phyloP scores from a whole-genome alignment of 1,284 basidiomycete species.

The Fomitopsis palustris region DNA sequence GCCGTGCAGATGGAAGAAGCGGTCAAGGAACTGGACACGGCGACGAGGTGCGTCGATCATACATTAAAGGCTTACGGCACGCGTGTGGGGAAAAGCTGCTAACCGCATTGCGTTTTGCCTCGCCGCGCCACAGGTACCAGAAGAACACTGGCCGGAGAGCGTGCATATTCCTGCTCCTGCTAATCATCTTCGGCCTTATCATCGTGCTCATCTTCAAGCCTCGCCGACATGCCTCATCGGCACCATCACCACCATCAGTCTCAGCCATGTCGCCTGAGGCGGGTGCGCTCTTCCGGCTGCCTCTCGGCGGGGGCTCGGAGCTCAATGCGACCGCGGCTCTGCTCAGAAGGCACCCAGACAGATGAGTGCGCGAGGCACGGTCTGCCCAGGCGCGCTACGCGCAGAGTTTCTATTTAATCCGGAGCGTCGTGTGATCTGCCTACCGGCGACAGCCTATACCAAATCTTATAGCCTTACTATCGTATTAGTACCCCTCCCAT shows the following conservation, averaged over 20 bases:
- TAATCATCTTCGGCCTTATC: constrained; percentile 86
- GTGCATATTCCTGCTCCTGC: constrained; percentile 88
- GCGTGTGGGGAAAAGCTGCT: not conserved
- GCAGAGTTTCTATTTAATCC: not conserved
- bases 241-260: constrained; percentile 12
- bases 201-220: constrained; percentile 83
- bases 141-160: constrained; percentile 87
- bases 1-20: constrained; percentile 80
- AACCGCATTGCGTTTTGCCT: not conserved
- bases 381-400: not conserved
- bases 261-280: not conserved
- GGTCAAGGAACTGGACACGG: constrained; percentile 80
- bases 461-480: not conserved
- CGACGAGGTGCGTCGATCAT: constrained; percentile 56
- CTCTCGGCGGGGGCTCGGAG: not conserved
- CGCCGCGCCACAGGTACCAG: constrained; percentile 67
- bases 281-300: not conserved
- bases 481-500: not conserved
- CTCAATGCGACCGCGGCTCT: not conserved
- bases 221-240: constrained; percentile 35
- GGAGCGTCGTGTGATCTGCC: not conserved
- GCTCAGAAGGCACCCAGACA: not conserved
- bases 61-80: not conserved
- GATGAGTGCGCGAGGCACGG: not conserved
- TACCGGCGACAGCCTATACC: not conserved